Conservation (phyloP, 768 basidiomycete species). For the Boletus subcaerulescens region DNA sequence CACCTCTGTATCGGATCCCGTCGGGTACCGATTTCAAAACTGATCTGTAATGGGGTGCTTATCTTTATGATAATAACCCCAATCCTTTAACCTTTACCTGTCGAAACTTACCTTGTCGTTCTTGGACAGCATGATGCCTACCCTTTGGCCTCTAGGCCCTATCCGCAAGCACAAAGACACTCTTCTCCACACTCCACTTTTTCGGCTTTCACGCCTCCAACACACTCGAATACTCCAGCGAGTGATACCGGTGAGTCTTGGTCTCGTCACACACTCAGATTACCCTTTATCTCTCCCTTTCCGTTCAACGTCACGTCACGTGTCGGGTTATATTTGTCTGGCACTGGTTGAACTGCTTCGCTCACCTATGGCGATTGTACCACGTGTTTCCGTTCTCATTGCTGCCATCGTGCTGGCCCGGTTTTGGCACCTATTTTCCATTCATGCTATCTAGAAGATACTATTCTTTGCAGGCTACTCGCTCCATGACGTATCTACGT, state of each 20-base stretch:
- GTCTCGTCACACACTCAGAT: background rate
- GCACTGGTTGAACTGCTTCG: background rate
- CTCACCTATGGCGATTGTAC: background rate
- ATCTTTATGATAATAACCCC: too few relatives aligned
- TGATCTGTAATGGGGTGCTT: background rate
- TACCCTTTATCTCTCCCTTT: background rate
- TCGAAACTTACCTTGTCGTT: background rate
- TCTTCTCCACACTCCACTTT: slow-evolving; percentile 21
- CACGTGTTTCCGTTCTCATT: slow-evolving; percentile 1
- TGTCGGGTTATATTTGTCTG: background rate
- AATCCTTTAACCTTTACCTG: background rate
- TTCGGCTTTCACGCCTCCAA: slow-evolving; percentile 22
- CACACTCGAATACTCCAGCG: slow-evolving; percentile 24
- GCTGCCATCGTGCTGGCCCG: background rate
- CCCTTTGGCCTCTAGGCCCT: background rate
- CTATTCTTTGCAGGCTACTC: background rate
- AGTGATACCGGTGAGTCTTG: slow-evolving; percentile 27
- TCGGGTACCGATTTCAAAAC: too few relatives aligned
- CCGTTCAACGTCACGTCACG: background rate
- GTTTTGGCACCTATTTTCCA: background rate
- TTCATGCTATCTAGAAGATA: background rate
- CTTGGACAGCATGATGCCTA: slow-evolving; percentile 17
- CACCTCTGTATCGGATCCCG: too few relatives aligned
- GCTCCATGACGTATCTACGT: background rate
- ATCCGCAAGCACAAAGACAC: slow-evolving; percentile 8